Evolutionary conservation across 345 rosid genomes (phyloP), one percentile per base, ranked within the genome.

Genomic region (Arabidopsis arenosa): DNA sequence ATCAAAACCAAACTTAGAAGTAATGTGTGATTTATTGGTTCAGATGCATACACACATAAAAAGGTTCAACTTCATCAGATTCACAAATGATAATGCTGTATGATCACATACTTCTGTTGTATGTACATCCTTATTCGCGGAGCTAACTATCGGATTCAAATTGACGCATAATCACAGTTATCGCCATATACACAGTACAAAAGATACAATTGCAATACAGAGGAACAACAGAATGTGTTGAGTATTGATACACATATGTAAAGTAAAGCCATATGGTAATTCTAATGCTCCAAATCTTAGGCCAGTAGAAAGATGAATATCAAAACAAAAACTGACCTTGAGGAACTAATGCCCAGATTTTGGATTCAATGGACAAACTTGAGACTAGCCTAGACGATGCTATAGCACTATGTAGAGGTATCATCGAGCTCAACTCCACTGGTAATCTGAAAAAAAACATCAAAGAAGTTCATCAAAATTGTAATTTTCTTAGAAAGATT

Each of bases 341-440:
- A 84, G 90, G 90, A 72, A 89, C 93, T 45, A 90, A 66, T 60
- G 86, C 86, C 93, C 89, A 89, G 75, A 85, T 71, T 41, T 65
- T 83, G 63, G 87, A 82, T 63, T 80, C 92, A 47, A 79, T 64
- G 10, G 93, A 75, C 86, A 89, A 84, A 77, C 87, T 84, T 47
- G 93, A 90, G 5, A 75, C 70, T 32, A 90, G 77, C 79, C 88
- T 83, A 9, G 93, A 84, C 10, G 89, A 85, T 40, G 93, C 96
- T 68, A 85, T 79, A 21, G 90, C 92, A 39, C 77, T 86, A 75
- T 90, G 84, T 66, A 90, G 79, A 28, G 96, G 93, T 77, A 87
- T 12, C 89, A 90, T 85, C 44, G 92, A 66, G 78, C 91, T 83
- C 89, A 90, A 69, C 72, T 86, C 88, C 84, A 79, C 59, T 5